A percentile compares a stretch with the other conserved stretches of the same genome.
Evolutionary conservation across 805 yeast genomes (phyloP).

Genomic region (Candida chilensis): DNA sequence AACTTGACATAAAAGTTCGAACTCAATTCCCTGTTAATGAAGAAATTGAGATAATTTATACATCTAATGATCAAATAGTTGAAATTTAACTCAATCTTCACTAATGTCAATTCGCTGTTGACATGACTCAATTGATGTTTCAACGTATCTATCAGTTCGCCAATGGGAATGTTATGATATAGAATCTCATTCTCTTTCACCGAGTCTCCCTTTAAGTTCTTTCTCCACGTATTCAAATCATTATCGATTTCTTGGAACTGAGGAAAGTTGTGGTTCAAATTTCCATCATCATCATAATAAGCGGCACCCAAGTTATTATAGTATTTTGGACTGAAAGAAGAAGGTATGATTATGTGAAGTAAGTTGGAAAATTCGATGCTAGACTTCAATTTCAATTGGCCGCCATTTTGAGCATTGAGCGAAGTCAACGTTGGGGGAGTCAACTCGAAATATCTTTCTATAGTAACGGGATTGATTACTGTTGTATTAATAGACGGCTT

Average conservation of each 20-base stretch:
- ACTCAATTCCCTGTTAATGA: conserved; percentile 30
- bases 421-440: conserved; percentile 31
- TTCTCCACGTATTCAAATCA: conserved; percentile 30
- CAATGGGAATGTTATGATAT: conserved; percentile 7
- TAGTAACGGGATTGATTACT: conserved; percentile 36
- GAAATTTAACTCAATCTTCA: conserved; percentile 30
- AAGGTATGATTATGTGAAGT: conserved; percentile 33
- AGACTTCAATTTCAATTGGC: conserved; percentile 14
- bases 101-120: conserved; percentile 15
- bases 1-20: conserved; percentile 21
- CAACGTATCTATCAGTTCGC: conserved; percentile 7
- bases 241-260: conserved; percentile 32
- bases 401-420: conserved; percentile 11
- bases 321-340: conserved; percentile 35
- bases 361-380: conserved; percentile 29
- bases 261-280: conserved; percentile 31
- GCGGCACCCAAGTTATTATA: conserved; percentile 29
- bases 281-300: conserved; percentile 34
- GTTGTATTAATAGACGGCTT: conserved; percentile 36
- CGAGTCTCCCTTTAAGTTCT: conserved; percentile 22
- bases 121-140: neutral
- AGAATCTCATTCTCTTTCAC: conserved; percentile 13
- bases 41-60: conserved; percentile 29
- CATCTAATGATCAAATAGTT: conserved; percentile 31
- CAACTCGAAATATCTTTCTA: conserved; percentile 31